Conservation (phyloP, 2,329 filamentous ascomycete genomes). For the Camillea tinctor region DNA sequence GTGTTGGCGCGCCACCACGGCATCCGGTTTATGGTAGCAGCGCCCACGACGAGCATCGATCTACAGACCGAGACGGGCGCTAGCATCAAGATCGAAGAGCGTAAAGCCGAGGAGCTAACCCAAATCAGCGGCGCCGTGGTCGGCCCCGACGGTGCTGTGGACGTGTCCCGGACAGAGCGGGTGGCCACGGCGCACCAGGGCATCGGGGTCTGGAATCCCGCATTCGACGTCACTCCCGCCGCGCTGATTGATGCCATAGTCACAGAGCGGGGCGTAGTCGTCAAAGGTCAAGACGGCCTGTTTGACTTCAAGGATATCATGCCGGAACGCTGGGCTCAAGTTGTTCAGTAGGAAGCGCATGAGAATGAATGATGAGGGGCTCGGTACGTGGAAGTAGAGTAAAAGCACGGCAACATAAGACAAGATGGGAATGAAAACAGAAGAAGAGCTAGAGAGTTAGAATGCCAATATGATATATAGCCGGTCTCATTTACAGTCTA, state of each 20-base stretch:
- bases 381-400: background rate
- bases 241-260: slow-evolving; percentile 90
- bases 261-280: slow-evolving; percentile 84
- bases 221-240: slow-evolving; percentile 91
- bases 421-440: too few species aligned
- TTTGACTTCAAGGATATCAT: slow-evolving; percentile 64
- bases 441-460: too few species aligned
- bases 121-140: slow-evolving; percentile 77
- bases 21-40: slow-evolving; percentile 91
- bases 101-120: slow-evolving; percentile 77
- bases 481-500: too few species aligned
- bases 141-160: slow-evolving; percentile 59
- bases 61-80: slow-evolving; percentile 72
- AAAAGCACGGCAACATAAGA: too few species aligned
- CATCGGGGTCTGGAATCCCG: slow-evolving; percentile 92
- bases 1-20: slow-evolving; percentile 87
- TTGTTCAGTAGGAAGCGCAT: slow-evolving; percentile 30
- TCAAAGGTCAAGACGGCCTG: slow-evolving; percentile 67
- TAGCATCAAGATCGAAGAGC: slow-evolving; percentile 88
- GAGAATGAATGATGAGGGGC: too few species aligned
- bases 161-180: slow-evolving; percentile 62
- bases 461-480: too few species aligned
- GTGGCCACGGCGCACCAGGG: slow-evolving; percentile 77
- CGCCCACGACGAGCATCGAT: slow-evolving; percentile 92
- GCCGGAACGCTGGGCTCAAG: slow-evolving; percentile 52